phyloP scores from a whole-genome alignment of 768 basidiomycete species.

The Boletus vermiculosoides region DNA sequence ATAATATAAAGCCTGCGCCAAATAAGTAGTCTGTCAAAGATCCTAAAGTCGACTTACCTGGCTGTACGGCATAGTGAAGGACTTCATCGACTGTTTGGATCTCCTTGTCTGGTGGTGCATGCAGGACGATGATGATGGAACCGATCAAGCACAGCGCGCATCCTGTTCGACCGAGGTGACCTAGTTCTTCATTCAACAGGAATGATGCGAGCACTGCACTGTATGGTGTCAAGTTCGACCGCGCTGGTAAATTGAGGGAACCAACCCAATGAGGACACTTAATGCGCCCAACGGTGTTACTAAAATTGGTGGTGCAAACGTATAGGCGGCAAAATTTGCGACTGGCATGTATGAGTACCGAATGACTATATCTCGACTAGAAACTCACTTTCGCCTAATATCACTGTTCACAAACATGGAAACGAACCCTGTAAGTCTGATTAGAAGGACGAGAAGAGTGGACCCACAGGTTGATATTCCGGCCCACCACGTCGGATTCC shows the following conservation, averaged over 20 bases:
- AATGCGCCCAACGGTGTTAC: slow-evolving; percentile 98
- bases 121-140: slow-evolving; percentile 90
- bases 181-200: slow-evolving; percentile 89
- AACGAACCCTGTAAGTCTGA: slow-evolving; percentile 8
- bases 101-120: slow-evolving; percentile 95
- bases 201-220: slow-evolving; percentile 95
- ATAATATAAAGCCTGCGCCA: slow-evolving; percentile 80
- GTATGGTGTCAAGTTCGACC: slow-evolving; percentile 14
- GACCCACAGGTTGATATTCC: slow-evolving; percentile 88
- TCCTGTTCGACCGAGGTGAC: slow-evolving; percentile 86
- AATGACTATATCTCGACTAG: neutral
- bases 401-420: slow-evolving; percentile 53
- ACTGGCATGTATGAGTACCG: slow-evolving; percentile 38
- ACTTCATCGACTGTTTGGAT: slow-evolving; percentile 94
- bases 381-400: slow-evolving; percentile 84
- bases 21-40: slow-evolving; percentile 8
- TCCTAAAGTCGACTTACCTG: slow-evolving; percentile 53
- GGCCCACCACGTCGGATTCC: slow-evolving; percentile 96
- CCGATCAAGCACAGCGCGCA: slow-evolving; percentile 84
- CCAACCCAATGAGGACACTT: slow-evolving; percentile 93
- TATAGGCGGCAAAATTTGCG: slow-evolving; percentile 94
- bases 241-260: slow-evolving; percentile 4
- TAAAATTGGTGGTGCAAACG: slow-evolving; percentile 95
- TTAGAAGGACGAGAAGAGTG: neutral
- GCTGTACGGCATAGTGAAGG: slow-evolving; percentile 87